Evolutionary conservation across 495 filamentous ascomycete species (phyloP).

Genomic region (Hamigera avellanea): DNA sequence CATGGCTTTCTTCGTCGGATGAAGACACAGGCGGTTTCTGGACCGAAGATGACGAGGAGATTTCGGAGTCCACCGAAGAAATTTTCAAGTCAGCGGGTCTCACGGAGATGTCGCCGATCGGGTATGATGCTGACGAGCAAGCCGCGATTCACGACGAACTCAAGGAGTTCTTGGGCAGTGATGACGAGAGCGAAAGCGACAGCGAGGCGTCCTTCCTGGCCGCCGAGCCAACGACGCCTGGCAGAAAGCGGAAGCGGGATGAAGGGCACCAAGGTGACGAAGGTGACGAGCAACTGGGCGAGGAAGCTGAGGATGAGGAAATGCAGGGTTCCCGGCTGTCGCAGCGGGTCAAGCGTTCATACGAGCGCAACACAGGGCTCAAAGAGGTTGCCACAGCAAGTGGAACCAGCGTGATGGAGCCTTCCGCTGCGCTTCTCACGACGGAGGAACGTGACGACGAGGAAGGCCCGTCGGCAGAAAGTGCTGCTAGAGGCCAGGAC

Average conservation of each 20-base stretch:
- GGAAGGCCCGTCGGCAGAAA: conserved; percentile 18
- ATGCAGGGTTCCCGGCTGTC: conserved; percentile 27
- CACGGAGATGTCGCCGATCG: conserved; percentile 22
- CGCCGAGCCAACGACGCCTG: conserved; percentile 14
- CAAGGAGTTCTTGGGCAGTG: conserved; percentile 61
- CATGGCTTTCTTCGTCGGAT: conserved; percentile 31
- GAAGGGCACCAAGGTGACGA: conserved; percentile 22
- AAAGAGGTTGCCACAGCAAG: conserved; percentile 34
- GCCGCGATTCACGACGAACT: conserved; percentile 56
- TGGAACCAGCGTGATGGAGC: conserved; percentile 25
- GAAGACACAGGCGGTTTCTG: conserved; percentile 30
- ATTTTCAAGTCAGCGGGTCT: conserved; percentile 24
- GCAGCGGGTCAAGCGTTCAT: conserved; percentile 39
- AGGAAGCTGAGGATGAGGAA: conserved; percentile 11
- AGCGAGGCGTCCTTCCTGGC: conserved; percentile 20
- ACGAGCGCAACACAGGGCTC: conserved; percentile 34
- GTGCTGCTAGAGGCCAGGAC: conserved; percentile 5
- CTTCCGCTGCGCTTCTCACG: conserved; percentile 38
- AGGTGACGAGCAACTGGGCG: conserved; percentile 12
- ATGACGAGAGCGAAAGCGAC: conserved; percentile 47
- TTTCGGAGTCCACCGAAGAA: conserved; percentile 32
- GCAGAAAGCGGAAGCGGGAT: conserved; percentile 32
- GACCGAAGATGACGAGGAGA: conserved; percentile 19
- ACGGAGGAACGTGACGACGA: conserved; percentile 42
- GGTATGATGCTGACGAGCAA: conserved; percentile 36